A percentile compares a stretch with the other conserved stretches of the same genome.
phyloP scores from a whole-genome alignment of 495 filamentous ascomycete species.

The Clavariopsis aquatica region DNA sequence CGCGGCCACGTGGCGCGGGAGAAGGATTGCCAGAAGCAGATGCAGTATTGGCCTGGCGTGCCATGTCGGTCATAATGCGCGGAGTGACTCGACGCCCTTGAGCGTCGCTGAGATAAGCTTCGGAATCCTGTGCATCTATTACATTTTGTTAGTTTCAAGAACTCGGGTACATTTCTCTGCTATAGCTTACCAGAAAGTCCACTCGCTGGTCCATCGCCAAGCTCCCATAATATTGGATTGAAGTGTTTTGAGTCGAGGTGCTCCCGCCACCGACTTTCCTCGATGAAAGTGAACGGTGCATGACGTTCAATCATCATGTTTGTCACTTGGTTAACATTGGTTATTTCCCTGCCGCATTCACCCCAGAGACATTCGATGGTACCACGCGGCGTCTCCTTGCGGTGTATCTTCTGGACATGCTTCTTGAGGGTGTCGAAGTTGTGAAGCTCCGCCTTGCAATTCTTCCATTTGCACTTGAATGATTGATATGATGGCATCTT shows the following conservation, averaged over 20 bases:
- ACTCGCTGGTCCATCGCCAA: slow-evolving; percentile 64
- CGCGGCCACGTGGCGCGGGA: slow-evolving; percentile 36
- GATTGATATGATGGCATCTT: slow-evolving; percentile 45
- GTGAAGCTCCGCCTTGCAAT: slow-evolving; percentile 70
- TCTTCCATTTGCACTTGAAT: slow-evolving; percentile 64
- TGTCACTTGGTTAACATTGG: slow-evolving; percentile 38
- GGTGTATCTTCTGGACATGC: slow-evolving; percentile 64
- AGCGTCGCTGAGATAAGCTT: slow-evolving; percentile 45
- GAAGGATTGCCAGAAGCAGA: neutral
- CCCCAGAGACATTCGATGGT: slow-evolving; percentile 50
- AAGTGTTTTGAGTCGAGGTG: slow-evolving; percentile 68
- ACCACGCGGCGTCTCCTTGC: slow-evolving; percentile 33
- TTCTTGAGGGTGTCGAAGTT: slow-evolving; percentile 69
- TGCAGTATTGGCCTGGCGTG: neutral
- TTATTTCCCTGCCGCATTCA: slow-evolving; percentile 44
- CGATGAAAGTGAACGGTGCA: slow-evolving; percentile 37
- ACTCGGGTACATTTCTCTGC: neutral
- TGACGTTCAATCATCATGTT: slow-evolving; percentile 25
- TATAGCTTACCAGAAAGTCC: slow-evolving; percentile 44
- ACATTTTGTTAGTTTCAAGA: neutral
- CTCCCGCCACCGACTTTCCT: slow-evolving; percentile 52
- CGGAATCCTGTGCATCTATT: slow-evolving; percentile 40
- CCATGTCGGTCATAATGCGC: slow-evolving; percentile 28
- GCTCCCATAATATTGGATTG: slow-evolving; percentile 58
- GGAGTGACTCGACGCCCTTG: slow-evolving; percentile 45